Conservation (phyloP, 176 grass and related monocot genomes). For the Rhynchospora tenuis region DNA sequence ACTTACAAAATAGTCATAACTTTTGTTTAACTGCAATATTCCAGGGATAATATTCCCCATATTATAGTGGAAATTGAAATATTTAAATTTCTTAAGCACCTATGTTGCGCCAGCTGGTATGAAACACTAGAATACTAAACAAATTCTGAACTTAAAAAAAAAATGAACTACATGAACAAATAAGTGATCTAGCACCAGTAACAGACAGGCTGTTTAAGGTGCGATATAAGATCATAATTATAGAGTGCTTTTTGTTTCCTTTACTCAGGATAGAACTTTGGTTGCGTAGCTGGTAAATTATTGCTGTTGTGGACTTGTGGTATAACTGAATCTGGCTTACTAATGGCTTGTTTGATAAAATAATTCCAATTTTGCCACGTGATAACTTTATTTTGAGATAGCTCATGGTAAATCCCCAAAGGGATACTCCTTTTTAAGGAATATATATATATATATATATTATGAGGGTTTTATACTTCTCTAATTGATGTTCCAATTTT, state of each 20-base stretch:
- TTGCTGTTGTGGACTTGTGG: background rate
- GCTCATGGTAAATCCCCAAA: background rate
- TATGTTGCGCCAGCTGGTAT: background rate
- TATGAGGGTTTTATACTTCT: background rate
- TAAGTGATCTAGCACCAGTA: background rate
- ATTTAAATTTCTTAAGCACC: background rate
- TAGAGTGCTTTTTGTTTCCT: too few species aligned
- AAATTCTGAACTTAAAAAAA: background rate
- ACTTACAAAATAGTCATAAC: background rate
- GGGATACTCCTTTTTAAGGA: background rate
- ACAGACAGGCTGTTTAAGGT: background rate
- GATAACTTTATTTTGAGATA: background rate
- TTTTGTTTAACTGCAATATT: background rate
- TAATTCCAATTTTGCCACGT: background rate
- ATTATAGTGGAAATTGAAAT: background rate
- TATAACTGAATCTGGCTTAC: background rate
- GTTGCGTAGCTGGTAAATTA: background rate
- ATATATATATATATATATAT: too few species aligned
- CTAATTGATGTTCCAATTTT: background rate
- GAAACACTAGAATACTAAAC: background rate
- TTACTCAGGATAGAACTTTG: too few species aligned
- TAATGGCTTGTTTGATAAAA: background rate
- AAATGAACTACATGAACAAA: background rate
- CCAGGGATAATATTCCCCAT: background rate
- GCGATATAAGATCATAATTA: too few species aligned